Base-by-base conservation (phyloP, 1,139 yeast species). In the Protomyces macrosporus region DNA sequence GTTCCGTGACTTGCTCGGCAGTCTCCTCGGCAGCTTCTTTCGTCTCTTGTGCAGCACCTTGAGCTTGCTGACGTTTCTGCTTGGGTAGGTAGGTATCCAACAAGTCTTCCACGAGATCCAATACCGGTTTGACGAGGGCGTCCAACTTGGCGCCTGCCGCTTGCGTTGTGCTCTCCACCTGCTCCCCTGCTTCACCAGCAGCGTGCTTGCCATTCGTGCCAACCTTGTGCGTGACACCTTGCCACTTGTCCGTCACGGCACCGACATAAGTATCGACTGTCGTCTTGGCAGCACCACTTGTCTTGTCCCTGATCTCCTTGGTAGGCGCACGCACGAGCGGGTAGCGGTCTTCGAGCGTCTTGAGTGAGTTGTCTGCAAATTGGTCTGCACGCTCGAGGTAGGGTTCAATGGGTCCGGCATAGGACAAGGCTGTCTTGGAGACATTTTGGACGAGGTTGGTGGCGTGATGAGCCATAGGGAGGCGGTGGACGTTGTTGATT, bases 191-290 rank as follows among this genome's bases (percentile, higher is more conserved):
- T 30, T 58, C 30, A 42, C 52, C 52, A 3, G 54, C 48, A 16
- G 56, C 56, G 23, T 39, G 42, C 5, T 39, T 40, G 7, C 62
- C 62, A 42, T 58, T 52, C 16, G 35, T 37, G 32, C 37, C 33
- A n/a, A 51, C 62, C 14, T 51, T 50, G 36, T 48, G 50, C n/a
- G 62, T 48, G 36, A 40, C 56, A 10, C 56, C 62, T 12, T 51
- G 39, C 32, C 51, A 50, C 37, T 53, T 51, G 48, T 58, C 62
- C 32, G 53, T 55, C 37, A 58, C 37, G 5, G 62, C 62, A 16
- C 62, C 62, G 45, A 58, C 62, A 14, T 58, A 58, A 35, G 62
- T 58, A 50, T 54, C 63, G 33, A 60, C 63, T 12, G 63, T 60
- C 9, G 63, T 53, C 63, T 60, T 60, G 53, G 58, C 63, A 6